Percentiles rank a stretch among this genome's conserved stretches.
These are phyloP conservation scores for Vitis cinerea DNA, from an alignment of 164 flowering plant species.

Conservation along the genomic window DNA sequence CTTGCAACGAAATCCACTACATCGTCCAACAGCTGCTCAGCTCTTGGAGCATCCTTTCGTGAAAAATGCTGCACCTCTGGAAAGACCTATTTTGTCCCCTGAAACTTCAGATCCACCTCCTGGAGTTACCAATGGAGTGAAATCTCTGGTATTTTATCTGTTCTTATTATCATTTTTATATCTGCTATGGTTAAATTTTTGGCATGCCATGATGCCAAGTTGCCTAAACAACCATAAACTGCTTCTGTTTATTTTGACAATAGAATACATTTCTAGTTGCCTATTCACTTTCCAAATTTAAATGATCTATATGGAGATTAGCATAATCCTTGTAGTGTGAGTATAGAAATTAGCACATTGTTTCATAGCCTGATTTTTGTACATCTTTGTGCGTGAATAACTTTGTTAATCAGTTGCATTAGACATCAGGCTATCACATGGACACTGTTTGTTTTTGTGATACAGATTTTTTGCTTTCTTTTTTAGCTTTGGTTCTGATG, in stretches of 20 bases:
- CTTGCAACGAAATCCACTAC: constrained; percentile 73
- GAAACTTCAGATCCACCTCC: constrained; percentile 49
- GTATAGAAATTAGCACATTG: not conserved
- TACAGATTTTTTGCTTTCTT: not conserved
- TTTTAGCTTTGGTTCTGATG: not conserved
- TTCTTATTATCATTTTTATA: not conserved
- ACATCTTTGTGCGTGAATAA: not conserved
- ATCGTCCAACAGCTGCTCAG: constrained; percentile 81
- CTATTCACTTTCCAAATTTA: not conserved
- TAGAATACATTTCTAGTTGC: not conserved
- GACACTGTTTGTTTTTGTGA: not conserved
- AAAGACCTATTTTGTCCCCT: constrained; percentile 36
- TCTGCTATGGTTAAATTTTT: not conserved
- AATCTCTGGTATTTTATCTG: constrained; percentile 46
- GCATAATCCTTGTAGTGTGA: not conserved
- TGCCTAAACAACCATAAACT: not conserved
- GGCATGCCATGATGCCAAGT: not conserved
- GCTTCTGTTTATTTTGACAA: not conserved
- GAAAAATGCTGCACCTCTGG: constrained; percentile 66
- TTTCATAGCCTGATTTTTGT: not conserved
- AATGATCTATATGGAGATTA: not conserved
- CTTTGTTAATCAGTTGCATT: not conserved
- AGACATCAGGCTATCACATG: not conserved
- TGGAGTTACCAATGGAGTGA: constrained; percentile 39
- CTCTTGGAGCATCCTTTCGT: constrained; percentile 94